Percentiles rank a stretch among this genome's conserved stretches.
Evolutionary conservation across 2,329 filamentous ascomycete species (phyloP).

Genomic region (Lomentospora prolificans): DNA sequence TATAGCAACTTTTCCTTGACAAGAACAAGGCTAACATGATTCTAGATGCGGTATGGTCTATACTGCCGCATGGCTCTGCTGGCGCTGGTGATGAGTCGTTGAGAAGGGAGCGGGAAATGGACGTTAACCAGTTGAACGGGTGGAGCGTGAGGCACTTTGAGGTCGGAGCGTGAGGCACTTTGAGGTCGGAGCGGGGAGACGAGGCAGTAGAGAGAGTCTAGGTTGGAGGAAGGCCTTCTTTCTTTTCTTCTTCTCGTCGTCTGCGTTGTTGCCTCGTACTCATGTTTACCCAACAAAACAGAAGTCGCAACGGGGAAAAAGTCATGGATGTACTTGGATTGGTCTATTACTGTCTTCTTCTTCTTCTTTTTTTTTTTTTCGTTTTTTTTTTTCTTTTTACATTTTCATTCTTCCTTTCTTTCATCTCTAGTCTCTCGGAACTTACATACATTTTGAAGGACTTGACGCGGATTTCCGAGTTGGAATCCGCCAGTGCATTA

Average conservation of each 20-base stretch:
- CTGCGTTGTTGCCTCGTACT: neutral
- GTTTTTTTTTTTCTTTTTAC: slow-evolving; percentile 8
- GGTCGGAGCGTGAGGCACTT: neutral
- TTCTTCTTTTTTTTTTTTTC: slow-evolving; percentile 11
- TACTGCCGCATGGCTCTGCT: slow-evolving; percentile 97
- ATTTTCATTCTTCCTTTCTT: neutral
- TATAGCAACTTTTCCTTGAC: neutral
- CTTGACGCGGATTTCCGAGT: neutral
- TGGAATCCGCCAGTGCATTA: neutral
- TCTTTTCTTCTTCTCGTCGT: neutral
- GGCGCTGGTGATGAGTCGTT: slow-evolving; percentile 67
- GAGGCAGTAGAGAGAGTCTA: no score
- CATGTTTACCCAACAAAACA: neutral
- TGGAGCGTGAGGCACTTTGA: neutral
- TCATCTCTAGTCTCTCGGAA: slow-evolving; percentile 2
- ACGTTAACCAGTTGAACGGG: neutral
- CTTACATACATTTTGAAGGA: neutral
- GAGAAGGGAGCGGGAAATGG: slow-evolving; percentile 2
- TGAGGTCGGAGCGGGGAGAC: no score
- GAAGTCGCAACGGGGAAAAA: neutral
- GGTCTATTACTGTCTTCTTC: neutral
- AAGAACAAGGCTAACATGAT: slow-evolving; percentile 37
- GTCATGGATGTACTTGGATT: neutral
- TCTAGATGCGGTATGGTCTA: slow-evolving; percentile 90
- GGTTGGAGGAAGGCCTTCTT: neutral